Base-by-base conservation (phyloP, 2,329 filamentous ascomycete genomes). In the Bipolaris zeicola region DNA sequence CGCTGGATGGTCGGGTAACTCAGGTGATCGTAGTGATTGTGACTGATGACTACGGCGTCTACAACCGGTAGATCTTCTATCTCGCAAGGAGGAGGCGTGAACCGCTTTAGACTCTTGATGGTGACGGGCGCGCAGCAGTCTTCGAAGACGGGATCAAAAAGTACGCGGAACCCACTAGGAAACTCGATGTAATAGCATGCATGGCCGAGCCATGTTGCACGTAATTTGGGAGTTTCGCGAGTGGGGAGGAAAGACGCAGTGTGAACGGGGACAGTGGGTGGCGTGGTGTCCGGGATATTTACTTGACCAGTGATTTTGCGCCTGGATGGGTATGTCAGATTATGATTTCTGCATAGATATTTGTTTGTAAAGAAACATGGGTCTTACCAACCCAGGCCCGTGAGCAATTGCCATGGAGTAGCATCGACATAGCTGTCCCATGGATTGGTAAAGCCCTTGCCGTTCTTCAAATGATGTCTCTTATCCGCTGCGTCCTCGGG, bases 181-280 rank as follows among this genome's bases (percentile, higher is more conserved):
- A 93, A 97, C 76, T 97, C 94, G 65, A 96, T 86, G 69, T 91
- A 93, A 79, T 92, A 96, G 79, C 92, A 96, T 3, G 94, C 93
- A 75, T 98, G 94, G 34, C 94, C 94, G 2, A 98, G 86, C 94
- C 94, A 97, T 38, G 94, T 98, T 33, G 93, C 91, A 51, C 92
- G 87, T 22, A 98, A 83, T 38, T 84, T 81, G 16, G 77, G 62
- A 1, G 83, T 85, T 4, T 82, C 76, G 52, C 90, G 85, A 13
- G 79, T 79, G 1, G 85, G 76, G 8, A 91, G 81, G 75, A 94
- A 94, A 4, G 80, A 69, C 0, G 92, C 90, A 59, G 83, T 84
- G 53, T 82, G 83, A 16, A 94, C 85, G 2, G 85, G 78, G 10
- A 95, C 86, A 0, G 87, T 87, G 8, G 88, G 85, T 22, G 84